Base-by-base conservation (phyloP, 2,329 filamentous ascomycete species). In the Phialemoniopsis sp. region DNA sequence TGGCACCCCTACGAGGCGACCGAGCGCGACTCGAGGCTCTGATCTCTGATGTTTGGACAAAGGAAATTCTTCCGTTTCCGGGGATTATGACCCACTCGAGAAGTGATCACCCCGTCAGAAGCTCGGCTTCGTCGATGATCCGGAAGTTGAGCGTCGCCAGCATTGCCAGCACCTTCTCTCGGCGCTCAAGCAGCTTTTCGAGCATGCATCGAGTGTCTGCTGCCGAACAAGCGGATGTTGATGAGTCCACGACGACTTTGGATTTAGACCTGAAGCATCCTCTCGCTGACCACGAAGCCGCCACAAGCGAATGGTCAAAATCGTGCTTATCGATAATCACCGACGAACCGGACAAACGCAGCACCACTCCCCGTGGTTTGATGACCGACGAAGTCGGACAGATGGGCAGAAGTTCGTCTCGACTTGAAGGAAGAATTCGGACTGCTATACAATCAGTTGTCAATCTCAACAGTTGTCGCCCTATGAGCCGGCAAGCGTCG, bases 91-190 rank as follows among this genome's bases (percentile, higher is more conserved):
- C 59, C 62, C 60, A 81, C 65, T 59, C 78, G 58, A 60, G 80
- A 66, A 65, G 85, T 51, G 79, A 95, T 51, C 80, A 86, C 53
- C 68, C 88, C 4, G 82, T 93, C 34, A 76, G 86, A 37, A 79
- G 78, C 31, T 89, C 85, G n/a, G 87, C 89, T 12, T 89, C 87
- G 29, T 87, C 87, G 1, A 79, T 95, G 55, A 95, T 95, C 67
- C 78, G 89, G 38, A 94, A 90, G 57, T 74, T 96, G 46, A 95
- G 87, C 60, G 83, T 88, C 53, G 83, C 85, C 36, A 89, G 83
- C 58, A 85, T 93, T 47, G 76, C 86, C 13, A 84, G 78, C 48
- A 85, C 85, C 35, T 90, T 94, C 55, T 77, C 79, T 29, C 86
- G 83, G 50, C 79, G 85, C 41, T 85, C 86, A 1, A 72, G 70